These are phyloP conservation scores for Naumovozyma dairenensis DNA, from an alignment of 805 yeast genomes.

Conservation along the genomic window DNA sequence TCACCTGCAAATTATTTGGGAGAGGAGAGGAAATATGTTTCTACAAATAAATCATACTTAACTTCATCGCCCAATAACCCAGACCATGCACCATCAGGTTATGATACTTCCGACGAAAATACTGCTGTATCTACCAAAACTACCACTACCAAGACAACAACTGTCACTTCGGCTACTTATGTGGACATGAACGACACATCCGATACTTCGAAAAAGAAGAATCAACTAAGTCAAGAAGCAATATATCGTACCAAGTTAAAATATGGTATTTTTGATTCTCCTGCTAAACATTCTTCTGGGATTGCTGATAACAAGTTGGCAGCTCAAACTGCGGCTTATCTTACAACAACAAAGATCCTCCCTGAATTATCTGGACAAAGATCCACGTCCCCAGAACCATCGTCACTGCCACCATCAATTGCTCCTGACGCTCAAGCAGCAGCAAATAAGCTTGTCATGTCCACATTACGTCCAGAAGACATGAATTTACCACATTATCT, in stretches of 20 bases:
- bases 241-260: slow-evolving; percentile 62
- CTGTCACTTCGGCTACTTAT: background rate
- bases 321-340: slow-evolving; percentile 59
- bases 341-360: background rate
- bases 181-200: background rate
- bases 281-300: slow-evolving; percentile 42
- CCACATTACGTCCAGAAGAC: background rate
- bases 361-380: background rate
- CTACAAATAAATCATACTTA: no score
- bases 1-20: no score
- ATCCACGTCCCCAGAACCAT: no score
- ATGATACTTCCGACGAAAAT: no score
- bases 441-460: background rate
- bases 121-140: background rate
- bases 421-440: background rate
- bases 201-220: slow-evolving; percentile 9
- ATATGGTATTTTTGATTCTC: slow-evolving; percentile 52
- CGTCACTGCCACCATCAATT: no score
- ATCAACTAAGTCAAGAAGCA: slow-evolving; percentile 65
- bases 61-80: no score
- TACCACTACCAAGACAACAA: background rate
- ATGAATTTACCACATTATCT: background rate
- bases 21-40: no score
- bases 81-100: no score
- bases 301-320: slow-evolving; percentile 47